Base-by-base conservation (phyloP, 768 basidiomycete genomes). In the Auriscalpium vulgare region DNA sequence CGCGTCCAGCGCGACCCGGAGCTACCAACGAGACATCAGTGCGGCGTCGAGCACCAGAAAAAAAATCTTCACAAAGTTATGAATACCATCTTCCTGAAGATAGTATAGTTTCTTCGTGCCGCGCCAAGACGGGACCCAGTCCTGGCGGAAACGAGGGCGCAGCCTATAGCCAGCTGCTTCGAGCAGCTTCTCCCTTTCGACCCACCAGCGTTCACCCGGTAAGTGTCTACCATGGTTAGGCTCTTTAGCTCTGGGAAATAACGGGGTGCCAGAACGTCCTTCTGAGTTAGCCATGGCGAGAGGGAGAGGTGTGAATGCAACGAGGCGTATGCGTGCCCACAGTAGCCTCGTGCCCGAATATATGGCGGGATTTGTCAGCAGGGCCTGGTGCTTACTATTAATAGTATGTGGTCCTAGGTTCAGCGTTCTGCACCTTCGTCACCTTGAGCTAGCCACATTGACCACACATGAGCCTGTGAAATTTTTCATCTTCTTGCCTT, bases 1-100 rank as follows among this genome's bases (percentile, higher is more conserved):
- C 1, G 65, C 65, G 38, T 66, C 65, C 13, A 65, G 51, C 2
- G 36, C 35, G n/a, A 51, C 60, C 1, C 54, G 47, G 19, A 37
- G 49, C 58, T 56, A 11, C 37, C 14, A 9, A 10, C 47, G 11
- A 52, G 2, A 29, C 29, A 5, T 13, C 11, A 44, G 38, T 17
- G 14, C 13, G 13, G n/a, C 4, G 17, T 35, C 19, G 10, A 21
- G 16, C 6, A 1, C 4, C 19, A 13, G 23, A 19, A 49, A 2
- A 23, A 21, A 4, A 4, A 9, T 7, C 40, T 50, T 23, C 19
- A 57, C 56, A 47, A 53, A 53, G 47, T 40, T 45, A 29, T 58
- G 47, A 7, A 50, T 43, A 17, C 51, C 55, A 16, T 59, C 58
- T 17, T 59, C 60, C 35, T 50, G 36, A 3, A 45, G 14, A 14